phyloP scores from a whole-genome alignment of 1,139 yeast species.

The Scheffersomyces lignicola region DNA sequence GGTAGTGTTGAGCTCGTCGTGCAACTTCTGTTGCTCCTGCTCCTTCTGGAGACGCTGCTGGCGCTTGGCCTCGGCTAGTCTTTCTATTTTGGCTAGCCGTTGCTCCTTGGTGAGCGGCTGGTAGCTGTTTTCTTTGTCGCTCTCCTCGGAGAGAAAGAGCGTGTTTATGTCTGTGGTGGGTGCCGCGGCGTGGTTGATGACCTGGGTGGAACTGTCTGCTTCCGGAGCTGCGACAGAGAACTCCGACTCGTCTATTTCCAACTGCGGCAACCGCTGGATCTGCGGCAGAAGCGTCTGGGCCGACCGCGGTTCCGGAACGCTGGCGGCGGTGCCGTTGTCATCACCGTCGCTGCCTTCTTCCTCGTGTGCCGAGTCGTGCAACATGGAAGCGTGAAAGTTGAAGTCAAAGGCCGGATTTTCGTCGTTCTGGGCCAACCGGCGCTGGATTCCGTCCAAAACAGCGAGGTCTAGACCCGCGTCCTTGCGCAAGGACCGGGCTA shows the following conservation, averaged over 20 bases:
- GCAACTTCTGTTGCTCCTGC: slow-evolving; percentile 22
- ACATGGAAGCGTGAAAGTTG: neutral
- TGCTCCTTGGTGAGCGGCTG: slow-evolving; percentile 18
- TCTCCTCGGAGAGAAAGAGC: slow-evolving; percentile 7
- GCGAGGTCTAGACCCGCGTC: slow-evolving; percentile 9
- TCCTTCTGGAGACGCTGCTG: slow-evolving; percentile 19
- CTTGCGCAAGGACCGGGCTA: slow-evolving; percentile 12
- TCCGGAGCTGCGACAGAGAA: slow-evolving; percentile 8
- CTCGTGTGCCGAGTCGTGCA: slow-evolving; percentile 3
- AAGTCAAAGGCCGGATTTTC: neutral
- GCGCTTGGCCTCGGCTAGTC: slow-evolving; percentile 23
- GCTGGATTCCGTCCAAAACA: slow-evolving; percentile 19
- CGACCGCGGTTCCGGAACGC: slow-evolving; percentile 1
- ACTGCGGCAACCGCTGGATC: slow-evolving; percentile 27
- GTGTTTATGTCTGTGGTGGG: slow-evolving; percentile 2
- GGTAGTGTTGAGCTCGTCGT: slow-evolving; percentile 34
- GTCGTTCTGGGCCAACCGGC: slow-evolving; percentile 13
- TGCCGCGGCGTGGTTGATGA: slow-evolving; percentile 5
- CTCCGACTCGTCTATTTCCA: slow-evolving; percentile 29
- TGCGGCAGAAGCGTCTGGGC: neutral
- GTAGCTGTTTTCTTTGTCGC: slow-evolving; percentile 11
- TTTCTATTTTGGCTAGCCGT: slow-evolving; percentile 22
- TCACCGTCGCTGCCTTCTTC: slow-evolving; percentile 5
- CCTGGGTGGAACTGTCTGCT: slow-evolving; percentile 5
- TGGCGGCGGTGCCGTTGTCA: slow-evolving; percentile 6